These are phyloP conservation scores for Tolypocladium endophyticum DNA, from an alignment of 2,329 filamentous ascomycete species.

Conservation along the genomic window DNA sequence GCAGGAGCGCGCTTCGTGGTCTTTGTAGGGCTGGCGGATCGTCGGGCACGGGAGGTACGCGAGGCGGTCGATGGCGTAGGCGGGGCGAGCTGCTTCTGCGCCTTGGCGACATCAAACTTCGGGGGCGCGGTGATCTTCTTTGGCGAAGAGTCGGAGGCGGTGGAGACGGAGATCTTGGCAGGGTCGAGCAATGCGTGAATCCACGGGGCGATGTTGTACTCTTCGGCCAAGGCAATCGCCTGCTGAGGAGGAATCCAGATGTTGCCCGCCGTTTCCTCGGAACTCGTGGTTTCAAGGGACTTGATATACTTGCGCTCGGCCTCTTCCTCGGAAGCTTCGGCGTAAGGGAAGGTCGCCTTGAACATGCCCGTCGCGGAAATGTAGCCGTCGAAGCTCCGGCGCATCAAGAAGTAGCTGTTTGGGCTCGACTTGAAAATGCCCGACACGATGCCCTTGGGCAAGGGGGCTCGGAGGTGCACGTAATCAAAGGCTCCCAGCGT, in stretches of 20 bases:
- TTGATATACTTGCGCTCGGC: constrained; percentile 77
- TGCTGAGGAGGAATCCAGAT: constrained; percentile 83
- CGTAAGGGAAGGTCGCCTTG: constrained; percentile 79
- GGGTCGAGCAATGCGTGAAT: constrained; percentile 86
- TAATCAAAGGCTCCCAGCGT: constrained; percentile 86
- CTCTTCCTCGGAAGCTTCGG: constrained; percentile 61
- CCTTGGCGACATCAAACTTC: constrained; percentile 52
- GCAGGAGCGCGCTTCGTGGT: constrained; percentile 32
- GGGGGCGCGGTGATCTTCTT: constrained; percentile 76
- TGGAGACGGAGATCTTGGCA: constrained; percentile 56
- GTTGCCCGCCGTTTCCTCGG: constrained; percentile 90
- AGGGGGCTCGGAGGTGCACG: constrained; percentile 82
- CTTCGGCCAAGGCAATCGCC: constrained; percentile 73
- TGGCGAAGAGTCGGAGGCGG: constrained; percentile 54
- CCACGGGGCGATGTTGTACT: constrained; percentile 81
- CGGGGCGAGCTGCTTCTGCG: constrained; percentile 33
- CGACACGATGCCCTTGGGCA: constrained; percentile 83
- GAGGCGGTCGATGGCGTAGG: constrained; percentile 35
- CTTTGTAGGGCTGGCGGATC: constrained; percentile 49
- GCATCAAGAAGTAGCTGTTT: constrained; percentile 94
- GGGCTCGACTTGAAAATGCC: constrained; percentile 88
- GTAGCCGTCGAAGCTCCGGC: constrained; percentile 74
- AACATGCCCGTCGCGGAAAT: constrained; percentile 87
- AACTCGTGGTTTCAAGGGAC: constrained; percentile 66
- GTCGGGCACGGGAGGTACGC: constrained; percentile 38